Conservation (phyloP, 345 rosid species). For the Orychophragmus violaceus region DNA sequence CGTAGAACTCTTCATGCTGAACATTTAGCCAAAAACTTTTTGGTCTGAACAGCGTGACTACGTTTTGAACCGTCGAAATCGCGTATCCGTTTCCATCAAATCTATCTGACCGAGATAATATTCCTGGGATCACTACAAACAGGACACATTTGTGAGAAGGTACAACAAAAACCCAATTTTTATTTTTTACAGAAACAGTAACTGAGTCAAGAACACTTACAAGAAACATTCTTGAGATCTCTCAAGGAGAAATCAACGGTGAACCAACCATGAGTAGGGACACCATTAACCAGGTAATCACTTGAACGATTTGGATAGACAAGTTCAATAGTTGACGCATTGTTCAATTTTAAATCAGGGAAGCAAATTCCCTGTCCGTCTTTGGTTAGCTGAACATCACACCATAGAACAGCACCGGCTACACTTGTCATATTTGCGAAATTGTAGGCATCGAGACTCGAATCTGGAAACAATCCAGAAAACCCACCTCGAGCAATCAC, state of each 20-base stretch:
- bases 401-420: conserved; percentile 39
- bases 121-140: not conserved
- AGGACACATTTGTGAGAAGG: not conserved
- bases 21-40: conserved; percentile 57
- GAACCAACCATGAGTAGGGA: not conserved
- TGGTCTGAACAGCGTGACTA: conserved; percentile 24
- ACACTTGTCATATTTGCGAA: conserved; percentile 25
- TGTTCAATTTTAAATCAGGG: no score
- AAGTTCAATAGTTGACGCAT: conserved; percentile 10
- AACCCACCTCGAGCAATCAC: not conserved
- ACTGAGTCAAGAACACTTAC: conserved; percentile 36
- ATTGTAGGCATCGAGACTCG: conserved; percentile 28
- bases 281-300: conserved; percentile 44
- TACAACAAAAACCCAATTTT: no score
- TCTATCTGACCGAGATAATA: not conserved
- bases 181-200: no score
- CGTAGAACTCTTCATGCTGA: conserved; percentile 61
- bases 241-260: conserved; percentile 30
- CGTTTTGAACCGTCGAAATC: conserved; percentile 37
- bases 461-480: not conserved
- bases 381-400: conserved; percentile 78
- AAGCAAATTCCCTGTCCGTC: no score
- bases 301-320: not conserved
- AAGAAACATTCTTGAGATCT: not conserved
- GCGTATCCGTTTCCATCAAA: not conserved